Base-by-base conservation (phyloP, 2,329 filamentous ascomycete species). In the Fusarium sp. region DNA sequence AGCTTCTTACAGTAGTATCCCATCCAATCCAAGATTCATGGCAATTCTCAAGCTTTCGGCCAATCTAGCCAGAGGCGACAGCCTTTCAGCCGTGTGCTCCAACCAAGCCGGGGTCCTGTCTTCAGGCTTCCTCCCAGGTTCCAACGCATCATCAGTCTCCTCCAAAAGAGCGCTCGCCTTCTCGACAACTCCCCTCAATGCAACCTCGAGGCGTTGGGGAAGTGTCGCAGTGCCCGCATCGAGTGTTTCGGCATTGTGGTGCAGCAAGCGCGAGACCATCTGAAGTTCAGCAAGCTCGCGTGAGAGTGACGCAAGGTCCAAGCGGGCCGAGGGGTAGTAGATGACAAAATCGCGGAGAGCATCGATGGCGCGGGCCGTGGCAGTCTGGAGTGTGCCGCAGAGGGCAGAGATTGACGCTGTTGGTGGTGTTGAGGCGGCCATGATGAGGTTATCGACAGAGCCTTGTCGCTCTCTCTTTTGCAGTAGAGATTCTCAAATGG, bases 271-370 rank as follows among this genome's bases (percentile, higher is more conserved):
- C n/a, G 77, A 67, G 10, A 72, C 74, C 67, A 78, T 72, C 67
- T 76, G 76, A 5, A 79, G 59, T 63, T 78, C 76, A 5, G 76
- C 72, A 11, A 79, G 74, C 71, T 79, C 78, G n/a, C 77, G 78
- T 20, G 74, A 77, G 33, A 79, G 65, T 22, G 64, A 46, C n/a
- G 70, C 65, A 5, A 79, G 70, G 63, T 75, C 74, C 11, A 76
- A 67, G 22, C 78, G 77, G 29, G 75, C 68, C 17, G 71, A 72
- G 29, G 78, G 75, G 44, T 73, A 75, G 12, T 70, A 64, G 40
- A 75, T 70, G 29, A 79, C 69, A 24, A 79, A 78, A 59, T 67
- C 69, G 44, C 74, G 67, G 46, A 79, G 75, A 31, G 66, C 71
- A 11, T 76, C 75, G 53, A 71, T 66, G 44, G 70, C 66, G 2